Evolutionary conservation across 805 yeast genomes (phyloP), one percentile per base, ranked within the genome.

Genomic region (Danielia reshetovae): DNA sequence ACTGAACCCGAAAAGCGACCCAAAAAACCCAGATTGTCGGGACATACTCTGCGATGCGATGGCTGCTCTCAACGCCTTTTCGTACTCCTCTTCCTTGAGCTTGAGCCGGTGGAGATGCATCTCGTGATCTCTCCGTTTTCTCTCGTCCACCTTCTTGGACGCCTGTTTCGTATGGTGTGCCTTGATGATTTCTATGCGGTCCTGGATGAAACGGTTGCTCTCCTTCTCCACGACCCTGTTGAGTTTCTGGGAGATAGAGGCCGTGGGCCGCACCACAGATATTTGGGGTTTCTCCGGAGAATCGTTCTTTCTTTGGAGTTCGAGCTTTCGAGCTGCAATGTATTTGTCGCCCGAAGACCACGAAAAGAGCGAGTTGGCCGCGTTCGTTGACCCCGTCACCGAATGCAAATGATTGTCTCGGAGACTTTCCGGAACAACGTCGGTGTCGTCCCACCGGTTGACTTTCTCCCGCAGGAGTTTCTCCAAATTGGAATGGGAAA

Each of bases 291-390:
- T 21, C 15, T 14, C 26, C 17, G 26, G 17, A n/a, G 18, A 26
- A 17, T 22, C 18, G 26, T 22, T 34, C 25, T 24, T 37, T 16
- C 19, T 24, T 38, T 42, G 51, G 14, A 59, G 41, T 29, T 59
- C 61, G 19, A 42, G 38, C 37, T 55, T 58, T 19, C 70, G 47
- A 1, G 55, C 54, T 16, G 54, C 57, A 8, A 67, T 57, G 37
- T 64, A 63, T 8, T 57, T 52, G 30, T 67, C 73, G 19, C 63
- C 59, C 1, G 71, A 63, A 12, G 70, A 62, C 73, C 73, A 67
- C 32, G 60, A 52, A 37, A 67, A 67, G 24, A 67, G 51, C n/a
- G 62, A 54, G 39, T 55, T 65, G 15, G 66, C 54, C 2, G 32
- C 39, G 14, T 34, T 32, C 13, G 34, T 35, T 17, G 28, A 14